A percentile compares a stretch with the other conserved stretches of the same genome.
These are phyloP conservation scores for Blepharisma stoltei DNA, from an alignment of 73 alveolate species.

Conservation along the genomic window DNA sequence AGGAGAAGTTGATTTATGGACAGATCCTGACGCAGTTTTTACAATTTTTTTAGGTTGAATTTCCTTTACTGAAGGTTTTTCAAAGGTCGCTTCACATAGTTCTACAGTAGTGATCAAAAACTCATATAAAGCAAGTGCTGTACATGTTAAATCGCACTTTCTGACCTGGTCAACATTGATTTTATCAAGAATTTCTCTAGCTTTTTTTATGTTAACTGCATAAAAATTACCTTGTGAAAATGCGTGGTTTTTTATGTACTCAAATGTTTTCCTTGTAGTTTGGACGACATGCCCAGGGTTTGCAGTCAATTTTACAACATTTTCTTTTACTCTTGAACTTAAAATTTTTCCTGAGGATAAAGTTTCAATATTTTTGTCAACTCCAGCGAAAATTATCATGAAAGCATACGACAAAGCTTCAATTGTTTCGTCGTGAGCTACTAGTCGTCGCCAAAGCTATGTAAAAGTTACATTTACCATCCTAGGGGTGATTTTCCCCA, in stretches of 20 bases:
- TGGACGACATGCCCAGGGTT: slow-evolving; percentile 24
- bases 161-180: not conserved
- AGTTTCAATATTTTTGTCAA: not conserved
- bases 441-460: not conserved
- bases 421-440: not conserved
- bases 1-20: no score
- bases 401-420: not conserved
- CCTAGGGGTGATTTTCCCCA: slow-evolving; percentile 1
- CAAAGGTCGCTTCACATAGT: no score
- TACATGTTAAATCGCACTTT: not conserved
- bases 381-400: not conserved
- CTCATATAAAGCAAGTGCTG: slow-evolving; percentile 15
- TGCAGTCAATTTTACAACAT: not conserved
- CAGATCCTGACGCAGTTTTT: no score
- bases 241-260: not conserved
- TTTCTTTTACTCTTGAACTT: not conserved
- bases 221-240: not conserved
- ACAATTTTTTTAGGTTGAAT: no score
- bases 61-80: no score
- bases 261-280: slow-evolving; percentile 11
- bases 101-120: not conserved
- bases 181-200: not conserved
- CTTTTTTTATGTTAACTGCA: not conserved
- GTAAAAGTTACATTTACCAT: not conserved
- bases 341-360: not conserved